Conservation (phyloP, 371 early-diverging fungal species). For the Rhizopus delemar region DNA sequence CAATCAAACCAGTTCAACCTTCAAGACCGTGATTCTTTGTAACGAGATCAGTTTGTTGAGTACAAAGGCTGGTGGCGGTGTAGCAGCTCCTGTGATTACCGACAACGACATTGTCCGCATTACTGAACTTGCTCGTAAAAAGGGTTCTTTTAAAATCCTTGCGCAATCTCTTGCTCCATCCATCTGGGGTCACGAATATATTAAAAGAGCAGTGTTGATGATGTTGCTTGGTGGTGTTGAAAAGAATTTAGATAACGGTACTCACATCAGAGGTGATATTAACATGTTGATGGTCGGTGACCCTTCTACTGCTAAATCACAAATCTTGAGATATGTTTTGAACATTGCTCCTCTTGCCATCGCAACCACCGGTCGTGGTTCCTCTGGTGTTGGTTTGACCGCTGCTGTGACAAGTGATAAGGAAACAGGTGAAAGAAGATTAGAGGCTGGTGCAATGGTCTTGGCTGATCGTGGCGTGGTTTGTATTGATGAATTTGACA, state of each 20-base stretch:
- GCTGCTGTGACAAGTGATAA: conserved; percentile 91
- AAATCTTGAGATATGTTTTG: conserved; percentile 87
- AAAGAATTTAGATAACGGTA: conserved; percentile 92
- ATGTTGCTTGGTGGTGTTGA: conserved; percentile 95
- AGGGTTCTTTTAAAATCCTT: conserved; percentile 82
- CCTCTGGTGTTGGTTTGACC: conserved; percentile 97
- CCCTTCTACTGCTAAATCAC: conserved; percentile 97
- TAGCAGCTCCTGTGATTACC: conserved; percentile 63
- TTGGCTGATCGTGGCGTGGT: conserved; percentile 98
- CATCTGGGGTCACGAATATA: conserved; percentile 95
- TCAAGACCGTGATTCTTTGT: conserved; percentile 89
- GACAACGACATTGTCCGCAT: conserved; percentile 87
- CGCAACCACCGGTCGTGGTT: conserved; percentile 96
- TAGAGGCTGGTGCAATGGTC: conserved; percentile 99
- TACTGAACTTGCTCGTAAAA: conserved; percentile 69
- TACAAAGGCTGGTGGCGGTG: conserved; percentile 71
- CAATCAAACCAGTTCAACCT: conserved; percentile 80
- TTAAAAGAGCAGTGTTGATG: conserved; percentile 96
- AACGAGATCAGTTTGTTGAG: conserved; percentile 87
- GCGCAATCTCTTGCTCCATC: conserved; percentile 93
- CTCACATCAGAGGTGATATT: conserved; percentile 96
- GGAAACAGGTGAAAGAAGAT: conserved; percentile 85
- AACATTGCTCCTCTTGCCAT: conserved; percentile 91
- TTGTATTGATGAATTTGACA: conserved; percentile 99
- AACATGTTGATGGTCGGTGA: conserved; percentile 97